These are phyloP conservation scores for Anisodus tanguticus DNA, from an alignment of 257 asterid species.

Conservation along the genomic window DNA sequence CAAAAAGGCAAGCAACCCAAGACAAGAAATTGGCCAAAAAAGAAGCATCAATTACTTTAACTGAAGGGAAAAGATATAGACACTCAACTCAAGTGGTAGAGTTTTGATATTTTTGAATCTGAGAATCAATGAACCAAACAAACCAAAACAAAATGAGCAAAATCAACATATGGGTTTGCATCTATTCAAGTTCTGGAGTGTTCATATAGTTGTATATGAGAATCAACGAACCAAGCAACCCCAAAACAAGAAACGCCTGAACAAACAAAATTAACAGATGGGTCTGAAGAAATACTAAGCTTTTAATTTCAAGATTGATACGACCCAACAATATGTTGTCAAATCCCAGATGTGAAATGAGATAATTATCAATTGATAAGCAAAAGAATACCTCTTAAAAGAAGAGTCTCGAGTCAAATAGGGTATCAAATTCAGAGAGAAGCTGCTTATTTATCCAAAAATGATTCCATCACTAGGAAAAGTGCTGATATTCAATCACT, in stretches of 20 bases:
- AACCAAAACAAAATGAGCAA: background rate
- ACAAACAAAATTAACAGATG: constrained; percentile 10
- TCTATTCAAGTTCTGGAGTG: background rate
- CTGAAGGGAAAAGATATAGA: background rate
- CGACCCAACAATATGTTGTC: background rate
- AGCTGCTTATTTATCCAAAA: background rate
- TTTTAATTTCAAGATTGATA: background rate
- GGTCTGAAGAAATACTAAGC: background rate
- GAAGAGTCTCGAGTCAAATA: background rate
- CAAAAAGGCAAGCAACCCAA: constrained; percentile 10
- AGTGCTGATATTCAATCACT: background rate
- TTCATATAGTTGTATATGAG: background rate
- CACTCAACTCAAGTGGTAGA: background rate
- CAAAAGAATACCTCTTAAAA: background rate
- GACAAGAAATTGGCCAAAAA: background rate
- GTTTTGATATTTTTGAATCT: background rate
- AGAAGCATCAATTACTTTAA: background rate
- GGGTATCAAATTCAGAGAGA: background rate
- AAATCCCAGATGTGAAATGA: background rate
- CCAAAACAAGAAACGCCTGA: background rate
- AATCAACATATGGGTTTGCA: constrained; percentile 11
- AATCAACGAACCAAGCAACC: background rate
- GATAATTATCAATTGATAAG: background rate
- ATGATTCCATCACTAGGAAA: background rate
- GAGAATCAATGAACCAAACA: background rate